Conservation (phyloP, 2,329 filamentous ascomycete genomes). For the Calonectria pseudoreteaudii region DNA sequence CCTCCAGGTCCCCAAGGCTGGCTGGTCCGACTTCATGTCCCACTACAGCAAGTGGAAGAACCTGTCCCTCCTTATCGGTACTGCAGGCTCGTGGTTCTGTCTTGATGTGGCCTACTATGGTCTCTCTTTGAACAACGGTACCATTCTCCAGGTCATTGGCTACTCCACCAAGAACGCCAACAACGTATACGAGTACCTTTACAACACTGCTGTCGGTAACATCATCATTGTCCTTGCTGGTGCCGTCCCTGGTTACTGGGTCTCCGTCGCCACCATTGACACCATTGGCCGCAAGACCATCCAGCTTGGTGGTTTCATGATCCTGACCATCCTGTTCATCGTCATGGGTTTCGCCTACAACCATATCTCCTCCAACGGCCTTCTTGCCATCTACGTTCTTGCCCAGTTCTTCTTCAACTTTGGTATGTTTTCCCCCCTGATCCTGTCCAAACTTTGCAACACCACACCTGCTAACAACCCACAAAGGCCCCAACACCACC, state of each 20-base stretch:
- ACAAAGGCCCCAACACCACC: slow-evolving; percentile 63
- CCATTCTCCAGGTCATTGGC: slow-evolving; percentile 78
- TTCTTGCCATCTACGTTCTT: slow-evolving; percentile 67
- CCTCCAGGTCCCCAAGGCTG: slow-evolving; percentile 76
- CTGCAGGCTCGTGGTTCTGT: slow-evolving; percentile 87
- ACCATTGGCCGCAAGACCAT: slow-evolving; percentile 82
- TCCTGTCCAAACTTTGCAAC: too few species aligned
- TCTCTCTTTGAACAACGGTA: slow-evolving; percentile 80
- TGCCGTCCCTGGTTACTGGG: slow-evolving; percentile 86
- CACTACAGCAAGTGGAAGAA: slow-evolving; percentile 81
- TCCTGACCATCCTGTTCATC: slow-evolving; percentile 71
- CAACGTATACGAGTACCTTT: slow-evolving; percentile 76
- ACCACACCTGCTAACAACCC: background rate
- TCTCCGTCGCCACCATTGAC: slow-evolving; percentile 80
- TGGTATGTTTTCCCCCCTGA: slow-evolving; percentile 41
- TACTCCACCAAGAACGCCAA: slow-evolving; percentile 64
- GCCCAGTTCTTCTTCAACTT: slow-evolving; percentile 73
- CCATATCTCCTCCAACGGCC: slow-evolving; percentile 61
- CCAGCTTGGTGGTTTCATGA: slow-evolving; percentile 72
- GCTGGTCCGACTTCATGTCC: slow-evolving; percentile 75
- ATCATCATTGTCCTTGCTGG: slow-evolving; percentile 83
- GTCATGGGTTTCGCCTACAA: slow-evolving; percentile 73
- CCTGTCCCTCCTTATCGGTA: slow-evolving; percentile 79
- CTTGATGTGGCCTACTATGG: slow-evolving; percentile 73
- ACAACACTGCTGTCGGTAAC: slow-evolving; percentile 82